A percentile compares a stretch with the other conserved stretches of the same genome.
Evolutionary conservation across 148 eudicot genomes (phyloP).

Genomic region (Vaccinium myrtillus): DNA sequence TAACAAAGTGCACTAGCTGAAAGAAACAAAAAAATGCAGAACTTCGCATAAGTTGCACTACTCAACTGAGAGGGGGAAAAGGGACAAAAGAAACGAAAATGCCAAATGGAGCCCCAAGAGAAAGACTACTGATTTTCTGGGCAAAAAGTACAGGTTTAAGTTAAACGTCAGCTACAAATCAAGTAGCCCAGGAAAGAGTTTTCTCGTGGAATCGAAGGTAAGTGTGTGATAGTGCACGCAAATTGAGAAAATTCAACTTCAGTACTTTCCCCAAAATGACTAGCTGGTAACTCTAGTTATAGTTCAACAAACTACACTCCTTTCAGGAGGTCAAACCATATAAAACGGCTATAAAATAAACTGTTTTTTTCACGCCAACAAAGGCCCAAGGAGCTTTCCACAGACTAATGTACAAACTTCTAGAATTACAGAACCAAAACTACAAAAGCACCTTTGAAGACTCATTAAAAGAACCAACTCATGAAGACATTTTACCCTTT

Average conservation of each 20-base stretch:
- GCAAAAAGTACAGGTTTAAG: not conserved
- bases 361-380: too few species aligned
- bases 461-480: not conserved
- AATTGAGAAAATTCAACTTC: not conserved
- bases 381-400: not conserved
- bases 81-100: not conserved
- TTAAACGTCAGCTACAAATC: not conserved
- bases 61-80: not conserved
- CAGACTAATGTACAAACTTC: not conserved
- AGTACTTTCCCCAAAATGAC: not conserved
- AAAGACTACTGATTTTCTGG: not conserved
- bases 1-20: constrained; percentile 99
- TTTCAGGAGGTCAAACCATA: not conserved
- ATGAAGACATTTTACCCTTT: too few species aligned
- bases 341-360: not conserved
- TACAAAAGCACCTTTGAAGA: not conserved
- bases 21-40: constrained; percentile 21
- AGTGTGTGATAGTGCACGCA: not conserved
- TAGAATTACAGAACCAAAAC: not conserved
- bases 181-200: not conserved
- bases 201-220: not conserved
- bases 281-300: not conserved
- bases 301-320: not conserved
- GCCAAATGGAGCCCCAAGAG: not conserved
- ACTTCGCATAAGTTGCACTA: constrained; percentile 5